phyloP scores from a whole-genome alignment of 345 rosid genomes.

The Adansonia digitata region DNA sequence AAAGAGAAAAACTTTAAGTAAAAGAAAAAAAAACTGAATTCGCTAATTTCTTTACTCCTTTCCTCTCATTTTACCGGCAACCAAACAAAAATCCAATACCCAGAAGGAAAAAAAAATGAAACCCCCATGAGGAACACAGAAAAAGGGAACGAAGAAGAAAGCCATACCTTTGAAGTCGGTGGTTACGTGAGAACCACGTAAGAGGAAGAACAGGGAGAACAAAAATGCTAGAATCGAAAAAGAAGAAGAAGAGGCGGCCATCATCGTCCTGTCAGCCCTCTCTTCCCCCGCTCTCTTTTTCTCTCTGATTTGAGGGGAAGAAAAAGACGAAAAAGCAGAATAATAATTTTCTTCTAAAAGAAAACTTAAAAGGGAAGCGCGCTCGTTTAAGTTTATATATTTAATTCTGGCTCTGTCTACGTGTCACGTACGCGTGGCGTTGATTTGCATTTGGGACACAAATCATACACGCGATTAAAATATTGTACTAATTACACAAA shows the following conservation, averaged over 20 bases:
- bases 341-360: not conserved
- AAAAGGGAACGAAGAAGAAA: not conserved
- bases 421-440: slow-evolving; percentile 6
- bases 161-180: slow-evolving; percentile 1
- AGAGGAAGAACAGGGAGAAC: not conserved
- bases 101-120: not conserved
- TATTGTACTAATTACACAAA: no score
- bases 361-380: not conserved
- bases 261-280: not conserved
- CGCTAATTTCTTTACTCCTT: not conserved
- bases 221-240: not conserved
- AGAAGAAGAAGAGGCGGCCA: not conserved
- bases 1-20: not conserved
- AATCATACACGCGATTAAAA: no score
- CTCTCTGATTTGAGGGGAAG: no score
- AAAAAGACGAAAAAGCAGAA: no score
- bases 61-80: not conserved
- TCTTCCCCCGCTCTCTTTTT: not conserved
- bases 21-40: not conserved
- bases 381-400: not conserved
- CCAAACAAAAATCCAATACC: not conserved
- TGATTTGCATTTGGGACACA: not conserved
- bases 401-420: not conserved
- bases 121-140: not conserved
- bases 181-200: not conserved